Evolutionary conservation across 2,329 filamentous ascomycete genomes (phyloP).

Genomic region (Plenodomus biglobosus): DNA sequence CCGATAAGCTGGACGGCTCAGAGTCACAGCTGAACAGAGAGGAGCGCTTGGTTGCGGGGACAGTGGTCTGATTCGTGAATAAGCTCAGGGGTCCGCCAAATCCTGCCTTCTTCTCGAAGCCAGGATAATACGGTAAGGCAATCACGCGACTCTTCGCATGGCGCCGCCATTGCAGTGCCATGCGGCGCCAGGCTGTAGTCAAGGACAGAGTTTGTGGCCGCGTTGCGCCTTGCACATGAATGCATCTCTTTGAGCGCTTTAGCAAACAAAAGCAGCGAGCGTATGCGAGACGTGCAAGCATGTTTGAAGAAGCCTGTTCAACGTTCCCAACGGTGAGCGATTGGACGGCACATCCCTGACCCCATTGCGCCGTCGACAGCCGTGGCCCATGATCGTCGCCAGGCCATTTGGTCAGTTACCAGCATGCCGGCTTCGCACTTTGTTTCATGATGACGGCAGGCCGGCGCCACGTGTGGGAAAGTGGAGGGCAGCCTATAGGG

Average conservation of each 20-base stretch:
- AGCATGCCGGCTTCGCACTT: slow-evolving; percentile 27
- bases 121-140: slow-evolving; percentile 11
- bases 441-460: slow-evolving; percentile 27
- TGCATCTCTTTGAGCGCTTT: not conserved
- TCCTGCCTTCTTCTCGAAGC: slow-evolving; percentile 32
- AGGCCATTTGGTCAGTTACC: slow-evolving; percentile 25
- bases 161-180: slow-evolving; percentile 11
- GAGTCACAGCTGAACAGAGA: slow-evolving; percentile 3
- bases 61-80: slow-evolving; percentile 30
- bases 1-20: slow-evolving; percentile 21
- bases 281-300: slow-evolving; percentile 8
- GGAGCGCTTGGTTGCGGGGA: slow-evolving; percentile 23
- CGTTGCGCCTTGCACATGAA: slow-evolving; percentile 3
- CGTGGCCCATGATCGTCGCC: slow-evolving; percentile 24
- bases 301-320: not conserved
- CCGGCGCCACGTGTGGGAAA: slow-evolving; percentile 29
- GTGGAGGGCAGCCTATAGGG: slow-evolving; percentile 9
- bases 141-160: slow-evolving; percentile 33
- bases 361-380: slow-evolving; percentile 18
- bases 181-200: slow-evolving; percentile 3
- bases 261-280: not conserved
- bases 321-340: not conserved
- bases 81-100: slow-evolving; percentile 25
- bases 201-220: not conserved
- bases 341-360: slow-evolving; percentile 18